Base-by-base conservation (phyloP, 192 early-diverging fungal species). In the Coemansia sp. region DNA sequence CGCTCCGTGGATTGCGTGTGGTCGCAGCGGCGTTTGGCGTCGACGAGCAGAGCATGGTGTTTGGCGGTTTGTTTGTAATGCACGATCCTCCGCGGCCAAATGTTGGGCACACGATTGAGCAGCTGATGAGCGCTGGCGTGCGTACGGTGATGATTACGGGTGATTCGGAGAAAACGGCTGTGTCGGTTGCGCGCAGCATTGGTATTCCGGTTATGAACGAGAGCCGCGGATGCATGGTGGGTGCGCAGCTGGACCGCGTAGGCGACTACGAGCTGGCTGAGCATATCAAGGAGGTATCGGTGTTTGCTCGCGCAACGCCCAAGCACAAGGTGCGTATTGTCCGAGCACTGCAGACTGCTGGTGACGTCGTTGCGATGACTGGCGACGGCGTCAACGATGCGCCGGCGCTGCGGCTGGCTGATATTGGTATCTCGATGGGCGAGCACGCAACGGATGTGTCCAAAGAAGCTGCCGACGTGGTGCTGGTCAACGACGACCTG, bases 351-450 rank as follows among this genome's bases (percentile, higher is more conserved):
- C 96, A 98, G 68, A 66, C 84, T 35, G 89, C 87, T 12, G 95
- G 95, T 2, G 79, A 85, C 29, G 86, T 96, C 25, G 96, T 97
- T 0, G 96, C 94, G 8, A 96, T 98, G 94, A 94, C 92, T 0
- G 96, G 95, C 14, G 96, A 98, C 67, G 96, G 96, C 39, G 92
- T 96, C 5, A 98, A 96, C 70, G 96, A 98, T 82, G 95, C 93
- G 5, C 95, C 94, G 43, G 96, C 96, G 7, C 67, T 98, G 62
- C 85, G 89, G 62, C 84, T 95, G 61, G 92, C 96, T 0, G 93
- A 97, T 69, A 95, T 98, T 79, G 96, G 96, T 56, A 91, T 98
- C 17, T 93, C 95, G 0, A 96, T 98, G 94, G 96, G 96, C 17
- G 89, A 92, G 70, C 86, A 88, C 60, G 96, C 94, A 3, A 97